Conservation (phyloP, 352 stramenopile species). For the Phytophthora citrophthora region DNA sequence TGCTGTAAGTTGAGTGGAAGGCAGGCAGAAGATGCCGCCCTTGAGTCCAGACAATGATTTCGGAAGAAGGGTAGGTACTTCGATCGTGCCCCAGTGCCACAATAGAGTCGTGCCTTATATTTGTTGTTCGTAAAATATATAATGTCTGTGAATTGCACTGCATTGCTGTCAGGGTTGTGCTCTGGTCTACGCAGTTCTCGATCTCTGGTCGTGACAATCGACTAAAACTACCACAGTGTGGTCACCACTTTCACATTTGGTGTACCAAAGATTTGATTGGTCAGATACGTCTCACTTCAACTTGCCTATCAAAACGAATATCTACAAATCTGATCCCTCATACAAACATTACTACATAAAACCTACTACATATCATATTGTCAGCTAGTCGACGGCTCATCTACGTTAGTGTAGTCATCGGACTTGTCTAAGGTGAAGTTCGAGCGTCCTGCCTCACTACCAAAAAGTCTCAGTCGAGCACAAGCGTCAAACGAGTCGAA, state of each 20-base stretch:
- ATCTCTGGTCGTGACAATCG: not conserved
- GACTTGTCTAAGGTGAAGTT: constrained; percentile 10
- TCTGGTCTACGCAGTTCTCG: not conserved
- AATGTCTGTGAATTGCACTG: not conserved
- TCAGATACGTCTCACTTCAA: constrained; percentile 19
- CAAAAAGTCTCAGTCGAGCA: constrained; percentile 15
- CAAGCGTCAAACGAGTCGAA: constrained; percentile 7
- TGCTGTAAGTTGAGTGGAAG: constrained; percentile 19
- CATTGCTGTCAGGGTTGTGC: not conserved
- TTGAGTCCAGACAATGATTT: constrained; percentile 34
- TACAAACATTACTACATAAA: not conserved
- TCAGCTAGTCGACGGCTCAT: constrained; percentile 27
- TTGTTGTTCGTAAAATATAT: not conserved
- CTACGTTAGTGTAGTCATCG: constrained; percentile 9
- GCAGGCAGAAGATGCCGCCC: constrained; percentile 7
- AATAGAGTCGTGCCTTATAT: not conserved
- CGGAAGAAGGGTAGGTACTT: constrained; percentile 8
- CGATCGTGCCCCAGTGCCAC: not conserved
- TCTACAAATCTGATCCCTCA: not conserved
- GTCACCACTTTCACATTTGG: not conserved
- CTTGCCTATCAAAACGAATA: constrained; percentile 7
- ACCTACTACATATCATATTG: constrained; percentile 6
- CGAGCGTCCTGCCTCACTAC: constrained; percentile 19
- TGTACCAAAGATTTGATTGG: constrained; percentile 27
- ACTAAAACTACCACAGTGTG: not conserved